Conservation (phyloP, 192 early-diverging fungal genomes). For the Entrophospora sp. region DNA sequence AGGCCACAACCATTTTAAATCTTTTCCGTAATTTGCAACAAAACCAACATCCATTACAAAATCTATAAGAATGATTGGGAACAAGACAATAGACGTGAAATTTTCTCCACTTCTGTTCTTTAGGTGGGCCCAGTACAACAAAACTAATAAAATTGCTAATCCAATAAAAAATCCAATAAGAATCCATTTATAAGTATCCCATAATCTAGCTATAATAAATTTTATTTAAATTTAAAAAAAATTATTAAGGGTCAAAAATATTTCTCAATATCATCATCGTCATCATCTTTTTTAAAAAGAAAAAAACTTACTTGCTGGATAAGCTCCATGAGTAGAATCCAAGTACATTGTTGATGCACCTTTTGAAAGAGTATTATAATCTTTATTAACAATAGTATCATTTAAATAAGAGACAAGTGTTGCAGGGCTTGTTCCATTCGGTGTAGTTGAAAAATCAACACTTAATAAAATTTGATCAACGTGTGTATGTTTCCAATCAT, state of each 20-base stretch:
- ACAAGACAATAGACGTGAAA: background rate
- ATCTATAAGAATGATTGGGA: background rate
- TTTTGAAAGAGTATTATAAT: background rate
- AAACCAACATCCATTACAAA: background rate
- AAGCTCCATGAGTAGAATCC: background rate
- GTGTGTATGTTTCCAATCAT: background rate
- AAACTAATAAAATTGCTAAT: background rate
- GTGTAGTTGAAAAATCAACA: background rate
- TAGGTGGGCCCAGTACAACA: background rate
- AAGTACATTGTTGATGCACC: background rate
- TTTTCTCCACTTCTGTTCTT: background rate
- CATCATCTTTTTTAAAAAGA: no score
- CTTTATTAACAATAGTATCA: background rate
- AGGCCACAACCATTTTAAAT: background rate
- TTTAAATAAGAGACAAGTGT: background rate
- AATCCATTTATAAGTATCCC: background rate
- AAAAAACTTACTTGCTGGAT: background rate
- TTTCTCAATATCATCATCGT: background rate
- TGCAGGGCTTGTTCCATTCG: background rate
- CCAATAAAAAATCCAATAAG: background rate
- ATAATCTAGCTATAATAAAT: background rate
- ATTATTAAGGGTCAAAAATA: background rate
- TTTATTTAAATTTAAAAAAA: background rate
- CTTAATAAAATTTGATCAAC: background rate
- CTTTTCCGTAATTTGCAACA: background rate